Evolutionary conservation across 345 rosid species (phyloP), one percentile per base, ranked within the genome.

Genomic region (Tarenaya hassleriana): DNA sequence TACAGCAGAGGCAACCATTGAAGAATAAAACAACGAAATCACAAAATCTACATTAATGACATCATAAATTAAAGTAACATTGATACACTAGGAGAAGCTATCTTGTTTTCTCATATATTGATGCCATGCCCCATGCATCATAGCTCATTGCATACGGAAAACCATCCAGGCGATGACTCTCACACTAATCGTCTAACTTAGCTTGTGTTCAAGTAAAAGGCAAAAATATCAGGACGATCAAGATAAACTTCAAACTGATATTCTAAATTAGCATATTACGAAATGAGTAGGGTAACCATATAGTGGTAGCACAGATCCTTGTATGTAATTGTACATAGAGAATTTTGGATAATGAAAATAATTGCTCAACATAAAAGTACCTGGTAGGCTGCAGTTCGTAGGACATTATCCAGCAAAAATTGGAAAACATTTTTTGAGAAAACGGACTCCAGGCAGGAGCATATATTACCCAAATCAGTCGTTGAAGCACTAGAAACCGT

Each of bases 381-480:
- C 97, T 78, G 84, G 63, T 74, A 91, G 38, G 98, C 89, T 50
- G 92, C 95, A 53, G 86, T 84, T 66, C 73, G 77, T 24, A 91
- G 82, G 78, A 84, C 83, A 64, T 79, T 84, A 49, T 87, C 86
- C 69, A 82, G 65, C 56, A 84, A 71, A 73, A 86, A 87, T 42
- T 71, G 96, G 69, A 91, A 91, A 58, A 78, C 79, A 46, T 91
- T 91, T 56, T 80, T 76, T 5, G 77, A 72, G 75, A 84, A 91
- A 62, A 87, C 62, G 39, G 71, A 64, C 52, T 84, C 98, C 71
- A 91, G 70, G 74, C 96, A 80, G 5, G 82, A 80, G 62, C 71
- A 69, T 63, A 84, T 57, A 57, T 79, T 71, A 50, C 72, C 80
- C 68, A 77, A 64, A 69, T 87, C 85, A 74, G 69, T 68, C 21